These are phyloP conservation scores for Clarireedia homoeocarpa DNA, from an alignment of 2,329 filamentous ascomycete species.

Conservation along the genomic window DNA sequence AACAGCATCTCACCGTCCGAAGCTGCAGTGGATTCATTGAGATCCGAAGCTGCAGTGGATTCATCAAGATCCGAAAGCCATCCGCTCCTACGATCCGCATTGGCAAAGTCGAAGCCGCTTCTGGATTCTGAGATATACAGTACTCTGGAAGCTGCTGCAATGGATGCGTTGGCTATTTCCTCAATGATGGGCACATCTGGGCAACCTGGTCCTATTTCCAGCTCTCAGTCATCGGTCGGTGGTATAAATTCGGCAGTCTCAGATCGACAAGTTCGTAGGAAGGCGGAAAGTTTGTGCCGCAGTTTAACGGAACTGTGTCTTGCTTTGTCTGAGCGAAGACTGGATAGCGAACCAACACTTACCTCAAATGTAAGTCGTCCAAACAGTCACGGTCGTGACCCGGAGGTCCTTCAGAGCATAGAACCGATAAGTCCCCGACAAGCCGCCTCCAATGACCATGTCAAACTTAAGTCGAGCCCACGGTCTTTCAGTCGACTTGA, in stretches of 20 bases:
- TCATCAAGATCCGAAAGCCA: slow-evolving; percentile 51
- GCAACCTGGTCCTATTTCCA: slow-evolving; percentile 60
- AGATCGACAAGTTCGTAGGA: slow-evolving; percentile 80
- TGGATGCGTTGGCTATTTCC: slow-evolving; percentile 72
- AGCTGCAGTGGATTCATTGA: slow-evolving; percentile 33
- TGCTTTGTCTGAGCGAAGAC: slow-evolving; percentile 59
- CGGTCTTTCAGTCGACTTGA: slow-evolving; percentile 29
- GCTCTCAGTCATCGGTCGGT: slow-evolving; percentile 40
- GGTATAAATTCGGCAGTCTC: slow-evolving; percentile 40
- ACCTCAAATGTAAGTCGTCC: slow-evolving; percentile 13
- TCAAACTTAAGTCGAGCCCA: slow-evolving; percentile 24
- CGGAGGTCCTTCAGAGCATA: slow-evolving; percentile 15
- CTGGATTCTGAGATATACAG: slow-evolving; percentile 66
- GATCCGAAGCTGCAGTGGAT: slow-evolving; percentile 40
- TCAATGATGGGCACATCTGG: slow-evolving; percentile 69
- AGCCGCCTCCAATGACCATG: slow-evolving; percentile 16
- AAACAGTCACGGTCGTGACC: slow-evolving; percentile 16
- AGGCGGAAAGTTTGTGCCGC: slow-evolving; percentile 87
- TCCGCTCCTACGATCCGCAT: slow-evolving; percentile 70
- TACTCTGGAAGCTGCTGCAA: slow-evolving; percentile 71
- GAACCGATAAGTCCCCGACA: slow-evolving; percentile 18
- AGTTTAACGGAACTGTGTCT: slow-evolving; percentile 89
- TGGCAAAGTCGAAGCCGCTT: slow-evolving; percentile 67
- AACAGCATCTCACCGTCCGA: slow-evolving; percentile 40
- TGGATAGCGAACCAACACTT: slow-evolving; percentile 14